A percentile compares a stretch with the other conserved stretches of the same genome.
These are phyloP conservation scores for Pterulicium gracile DNA, from an alignment of 1,284 basidiomycete genomes.

Conservation along the genomic window DNA sequence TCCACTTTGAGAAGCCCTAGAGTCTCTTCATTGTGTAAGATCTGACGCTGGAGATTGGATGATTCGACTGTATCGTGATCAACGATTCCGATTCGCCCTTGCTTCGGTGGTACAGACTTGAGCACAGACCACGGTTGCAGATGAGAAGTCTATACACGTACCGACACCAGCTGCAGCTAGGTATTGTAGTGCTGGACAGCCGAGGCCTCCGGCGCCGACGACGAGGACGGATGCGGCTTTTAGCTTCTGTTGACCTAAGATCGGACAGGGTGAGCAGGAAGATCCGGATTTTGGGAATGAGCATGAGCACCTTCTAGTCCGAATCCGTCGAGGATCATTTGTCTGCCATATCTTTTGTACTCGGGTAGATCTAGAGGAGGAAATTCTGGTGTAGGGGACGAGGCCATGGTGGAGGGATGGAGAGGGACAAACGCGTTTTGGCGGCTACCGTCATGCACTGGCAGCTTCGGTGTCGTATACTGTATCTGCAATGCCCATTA, in stretches of 20 bases:
- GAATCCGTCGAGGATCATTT: slow-evolving; percentile 92
- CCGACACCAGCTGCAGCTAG: slow-evolving; percentile 89
- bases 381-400: background rate
- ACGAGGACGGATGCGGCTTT: slow-evolving; percentile 72
- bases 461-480: too few species aligned
- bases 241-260: slow-evolving; percentile 80
- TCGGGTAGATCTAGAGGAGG: slow-evolving; percentile 34
- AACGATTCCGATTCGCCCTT: slow-evolving; percentile 77
- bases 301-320: slow-evolving; percentile 57
- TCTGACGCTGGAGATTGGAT: slow-evolving; percentile 91
- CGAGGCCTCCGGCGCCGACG: slow-evolving; percentile 92
- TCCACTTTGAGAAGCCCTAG: slow-evolving; percentile 80
- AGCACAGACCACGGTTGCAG: slow-evolving; percentile 9
- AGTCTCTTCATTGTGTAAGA: slow-evolving; percentile 76
- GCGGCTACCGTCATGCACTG: too few species aligned
- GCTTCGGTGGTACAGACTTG: background rate
- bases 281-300: slow-evolving; percentile 2
- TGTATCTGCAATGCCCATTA: too few species aligned
- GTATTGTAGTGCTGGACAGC: slow-evolving; percentile 93
- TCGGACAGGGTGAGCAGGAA: slow-evolving; percentile 2
- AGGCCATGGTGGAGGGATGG: background rate
- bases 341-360: slow-evolving; percentile 88
- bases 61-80: slow-evolving; percentile 89
- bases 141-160: slow-evolving; percentile 22
- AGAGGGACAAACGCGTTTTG: too few species aligned